A percentile compares a stretch with the other conserved stretches of the same genome.
phyloP scores from a whole-genome alignment of 495 filamentous ascomycete species.

The Neurospora sp. region DNA sequence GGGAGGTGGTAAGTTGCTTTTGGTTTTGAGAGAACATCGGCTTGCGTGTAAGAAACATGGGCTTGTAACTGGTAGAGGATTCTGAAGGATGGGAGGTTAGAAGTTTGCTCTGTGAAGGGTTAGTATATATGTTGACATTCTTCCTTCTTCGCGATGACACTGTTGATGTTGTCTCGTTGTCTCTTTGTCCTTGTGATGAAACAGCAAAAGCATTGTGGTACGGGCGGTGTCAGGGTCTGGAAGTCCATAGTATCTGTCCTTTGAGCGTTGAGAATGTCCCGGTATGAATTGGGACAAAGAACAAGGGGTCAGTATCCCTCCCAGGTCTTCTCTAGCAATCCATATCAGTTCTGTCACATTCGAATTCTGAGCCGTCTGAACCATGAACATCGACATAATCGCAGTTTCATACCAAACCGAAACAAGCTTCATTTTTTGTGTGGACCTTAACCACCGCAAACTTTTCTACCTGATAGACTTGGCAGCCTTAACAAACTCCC shows the following conservation, averaged over 20 bases:
- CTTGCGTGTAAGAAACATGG: background rate
- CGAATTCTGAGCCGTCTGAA: background rate
- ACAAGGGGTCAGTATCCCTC: background rate
- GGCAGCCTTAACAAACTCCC: slow-evolving; percentile 63
- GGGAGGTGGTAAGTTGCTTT: background rate
- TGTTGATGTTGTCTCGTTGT: background rate
- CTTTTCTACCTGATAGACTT: slow-evolving; percentile 42
- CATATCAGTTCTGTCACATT: background rate
- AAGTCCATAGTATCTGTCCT: background rate
- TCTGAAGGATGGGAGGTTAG: no score
- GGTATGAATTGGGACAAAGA: background rate
- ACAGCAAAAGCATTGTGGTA: background rate
- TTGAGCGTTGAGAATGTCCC: background rate
- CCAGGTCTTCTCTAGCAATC: background rate
- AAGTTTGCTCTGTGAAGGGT: background rate
- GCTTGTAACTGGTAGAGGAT: background rate
- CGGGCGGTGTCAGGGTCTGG: background rate
- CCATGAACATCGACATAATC: background rate
- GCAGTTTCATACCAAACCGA: background rate
- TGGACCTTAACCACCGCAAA: background rate
- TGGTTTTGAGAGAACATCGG: background rate
- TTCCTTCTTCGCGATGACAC: background rate
- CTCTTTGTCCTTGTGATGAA: background rate
- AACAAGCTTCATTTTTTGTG: background rate
- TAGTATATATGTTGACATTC: background rate